Evolutionary conservation across 208 protist species (phyloP).

Genomic region (Crithidia expoeki): DNA sequence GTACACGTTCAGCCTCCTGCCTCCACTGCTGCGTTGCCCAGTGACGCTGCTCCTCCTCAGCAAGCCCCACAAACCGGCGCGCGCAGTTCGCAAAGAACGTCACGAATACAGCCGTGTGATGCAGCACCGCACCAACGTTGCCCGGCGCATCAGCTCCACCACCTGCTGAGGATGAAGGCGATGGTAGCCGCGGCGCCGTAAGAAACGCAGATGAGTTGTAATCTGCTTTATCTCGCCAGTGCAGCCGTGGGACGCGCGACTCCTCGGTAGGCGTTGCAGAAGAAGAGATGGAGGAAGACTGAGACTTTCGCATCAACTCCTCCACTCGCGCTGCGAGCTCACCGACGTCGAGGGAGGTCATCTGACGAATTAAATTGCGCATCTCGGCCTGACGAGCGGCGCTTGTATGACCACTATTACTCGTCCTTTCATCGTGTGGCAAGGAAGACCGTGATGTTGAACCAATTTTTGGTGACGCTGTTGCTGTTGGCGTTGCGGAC

Average conservation of each 20-base stretch:
- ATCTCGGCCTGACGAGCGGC: conserved; percentile 32
- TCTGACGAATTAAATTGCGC: conserved; percentile 35
- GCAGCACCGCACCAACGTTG: conserved; percentile 18
- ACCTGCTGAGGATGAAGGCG: not conserved
- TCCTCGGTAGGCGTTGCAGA: not conserved
- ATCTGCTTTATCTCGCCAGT: conserved; percentile 7
- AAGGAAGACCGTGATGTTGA: not conserved
- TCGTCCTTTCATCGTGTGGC: not conserved
- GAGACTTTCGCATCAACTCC: conserved; percentile 7
- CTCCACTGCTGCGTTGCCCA: not conserved
- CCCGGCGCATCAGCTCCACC: not conserved
- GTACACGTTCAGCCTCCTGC: not conserved
- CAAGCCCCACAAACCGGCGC: conserved; percentile 16
- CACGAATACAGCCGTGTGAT: conserved; percentile 30
- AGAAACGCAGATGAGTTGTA: too few species aligned
- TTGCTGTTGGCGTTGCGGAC: not conserved
- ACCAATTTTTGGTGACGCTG: too few species aligned
- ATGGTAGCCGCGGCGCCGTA: too few species aligned
- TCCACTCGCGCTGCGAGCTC: conserved; percentile 25
- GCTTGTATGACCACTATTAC: not conserved
- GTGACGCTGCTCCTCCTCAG: conserved; percentile 1
- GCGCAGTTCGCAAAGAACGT: conserved; percentile 26
- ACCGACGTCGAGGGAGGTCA: conserved; percentile 38
- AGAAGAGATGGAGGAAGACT: not conserved
- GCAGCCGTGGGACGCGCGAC: conserved; percentile 14